Conservation (phyloP, 768 basidiomycete genomes). For the Phlegmacium glaucopus region DNA sequence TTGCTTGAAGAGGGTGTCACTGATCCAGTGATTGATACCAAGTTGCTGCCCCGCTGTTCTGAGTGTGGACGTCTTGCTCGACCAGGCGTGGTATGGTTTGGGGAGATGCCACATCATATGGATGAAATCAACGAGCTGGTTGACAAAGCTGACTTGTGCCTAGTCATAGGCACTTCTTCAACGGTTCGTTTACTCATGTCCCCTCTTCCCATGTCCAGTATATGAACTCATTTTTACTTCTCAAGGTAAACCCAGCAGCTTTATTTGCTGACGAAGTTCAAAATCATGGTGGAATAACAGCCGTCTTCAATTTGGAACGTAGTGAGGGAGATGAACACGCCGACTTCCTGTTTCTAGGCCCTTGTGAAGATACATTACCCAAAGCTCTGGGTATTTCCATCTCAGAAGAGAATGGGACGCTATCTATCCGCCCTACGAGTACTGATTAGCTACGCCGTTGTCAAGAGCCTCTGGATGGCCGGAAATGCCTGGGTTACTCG, state of each 20-base stretch:
- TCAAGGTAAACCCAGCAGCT: conserved; percentile 44
- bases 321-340: conserved; percentile 35
- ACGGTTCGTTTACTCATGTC: conserved; percentile 31
- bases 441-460: not conserved
- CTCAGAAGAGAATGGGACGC: conserved; percentile 7
- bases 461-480: too few species aligned
- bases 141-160: conserved; percentile 43
- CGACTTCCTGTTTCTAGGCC: conserved; percentile 49
- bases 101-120: conserved; percentile 39
- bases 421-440: conserved; percentile 4
- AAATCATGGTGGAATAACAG: conserved; percentile 35
- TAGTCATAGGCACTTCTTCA: conserved; percentile 56
- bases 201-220: not conserved
- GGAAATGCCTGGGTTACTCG: too few species aligned
- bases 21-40: conserved; percentile 35
- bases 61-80: conserved; percentile 41
- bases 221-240: not conserved
- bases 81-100: conserved; percentile 61
- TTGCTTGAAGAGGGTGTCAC: conserved; percentile 29
- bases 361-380: conserved; percentile 45
- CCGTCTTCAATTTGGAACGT: conserved; percentile 36
- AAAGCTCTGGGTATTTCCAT: conserved; percentile 31
- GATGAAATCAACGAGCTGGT: conserved; percentile 39
- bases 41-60: conserved; percentile 41
- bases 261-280: conserved; percentile 31